phyloP scores from a whole-genome alignment of 2,329 filamentous ascomycete species.

The Fusarium abutilonis region DNA sequence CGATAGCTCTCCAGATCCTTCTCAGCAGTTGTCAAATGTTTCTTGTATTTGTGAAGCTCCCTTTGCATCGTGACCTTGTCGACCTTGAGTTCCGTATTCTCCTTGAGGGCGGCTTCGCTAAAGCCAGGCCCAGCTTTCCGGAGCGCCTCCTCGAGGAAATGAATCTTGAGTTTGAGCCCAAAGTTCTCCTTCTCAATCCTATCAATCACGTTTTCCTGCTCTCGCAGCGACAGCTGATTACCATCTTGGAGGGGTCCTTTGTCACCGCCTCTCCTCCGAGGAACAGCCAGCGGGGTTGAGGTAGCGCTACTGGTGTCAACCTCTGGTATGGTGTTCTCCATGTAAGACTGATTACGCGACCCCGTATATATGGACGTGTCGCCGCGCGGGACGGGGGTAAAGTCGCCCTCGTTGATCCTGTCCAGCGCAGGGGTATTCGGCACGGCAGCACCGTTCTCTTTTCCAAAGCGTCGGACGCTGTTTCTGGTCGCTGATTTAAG shows the following conservation, averaged over 20 bases:
- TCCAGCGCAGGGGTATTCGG: conserved; percentile 75
- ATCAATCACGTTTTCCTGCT: conserved; percentile 95
- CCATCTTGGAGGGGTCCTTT: conserved; percentile 81
- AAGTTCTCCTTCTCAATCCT: conserved; percentile 99
- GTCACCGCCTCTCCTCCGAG: conserved; percentile 69
- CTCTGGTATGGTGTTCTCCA: conserved; percentile 78
- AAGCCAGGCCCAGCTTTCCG: conserved; percentile 88
- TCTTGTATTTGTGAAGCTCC: conserved; percentile 87
- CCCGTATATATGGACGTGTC: conserved; percentile 77
- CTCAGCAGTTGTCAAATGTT: conserved; percentile 83
- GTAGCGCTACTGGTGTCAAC: conserved; percentile 81
- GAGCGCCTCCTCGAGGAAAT: conserved; percentile 92
- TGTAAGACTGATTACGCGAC: conserved; percentile 70
- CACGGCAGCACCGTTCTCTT: conserved; percentile 67
- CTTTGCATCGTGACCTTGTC: conserved; percentile 89
- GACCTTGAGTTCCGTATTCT: conserved; percentile 96
- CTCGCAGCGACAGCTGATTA: conserved; percentile 88
- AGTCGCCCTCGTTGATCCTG: conserved; percentile 74
- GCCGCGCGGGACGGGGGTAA: conserved; percentile 77
- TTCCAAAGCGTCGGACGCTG: conserved; percentile 73
- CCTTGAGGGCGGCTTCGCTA: conserved; percentile 86
- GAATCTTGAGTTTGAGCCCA: conserved; percentile 93
- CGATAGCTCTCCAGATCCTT: conserved; percentile 86
- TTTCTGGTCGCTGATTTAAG: conserved; percentile 82
- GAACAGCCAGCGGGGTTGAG: conserved; percentile 81